Evolutionary conservation across 1,139 yeast genomes (phyloP).

Genomic region (Saccharomyces pastorianus): DNA sequence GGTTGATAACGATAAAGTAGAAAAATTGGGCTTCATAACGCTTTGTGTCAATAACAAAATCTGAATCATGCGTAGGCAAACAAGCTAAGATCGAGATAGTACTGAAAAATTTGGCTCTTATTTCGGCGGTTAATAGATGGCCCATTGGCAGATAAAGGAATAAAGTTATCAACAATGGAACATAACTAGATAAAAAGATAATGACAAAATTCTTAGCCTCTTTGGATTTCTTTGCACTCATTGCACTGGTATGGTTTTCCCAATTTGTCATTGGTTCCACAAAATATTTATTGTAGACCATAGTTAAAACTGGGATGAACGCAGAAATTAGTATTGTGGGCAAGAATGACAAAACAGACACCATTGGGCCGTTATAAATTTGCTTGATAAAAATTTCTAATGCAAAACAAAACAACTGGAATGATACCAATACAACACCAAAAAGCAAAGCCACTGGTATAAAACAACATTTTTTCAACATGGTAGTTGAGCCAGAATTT

Average conservation of each 20-base stretch:
- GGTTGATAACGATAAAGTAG: conserved; percentile 74
- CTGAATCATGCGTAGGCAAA: conserved; percentile 12
- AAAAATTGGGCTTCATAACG: conserved; percentile 69
- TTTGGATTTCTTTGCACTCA: conserved; percentile 48
- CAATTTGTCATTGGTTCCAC: conserved; percentile 49
- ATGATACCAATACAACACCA: conserved; percentile 46
- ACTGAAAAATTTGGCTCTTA: conserved; percentile 7
- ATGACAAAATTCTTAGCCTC: conserved; percentile 68
- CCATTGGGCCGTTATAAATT: conserved; percentile 77
- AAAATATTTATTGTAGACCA: conserved; percentile 47
- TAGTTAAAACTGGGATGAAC: conserved; percentile 62
- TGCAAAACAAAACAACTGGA: conserved; percentile 64
- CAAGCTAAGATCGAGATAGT: not conserved
- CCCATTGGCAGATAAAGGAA: conserved; percentile 85
- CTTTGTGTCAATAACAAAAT: conserved; percentile 53
- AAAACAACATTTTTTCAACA: conserved; percentile 49
- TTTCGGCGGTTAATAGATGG: conserved; percentile 45
- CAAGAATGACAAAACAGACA: conserved; percentile 48
- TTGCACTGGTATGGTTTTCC: conserved; percentile 66
- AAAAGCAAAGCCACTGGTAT: conserved; percentile 63
- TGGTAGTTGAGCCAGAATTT: conserved; percentile 11
- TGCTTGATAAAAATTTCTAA: conserved; percentile 79
- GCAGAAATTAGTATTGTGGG: conserved; percentile 69
- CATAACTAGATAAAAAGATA: conserved; percentile 71
- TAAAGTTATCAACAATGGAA: conserved; percentile 76